Conservation (phyloP, 2,329 filamentous ascomycete genomes). For the Fusarium sp. region DNA sequence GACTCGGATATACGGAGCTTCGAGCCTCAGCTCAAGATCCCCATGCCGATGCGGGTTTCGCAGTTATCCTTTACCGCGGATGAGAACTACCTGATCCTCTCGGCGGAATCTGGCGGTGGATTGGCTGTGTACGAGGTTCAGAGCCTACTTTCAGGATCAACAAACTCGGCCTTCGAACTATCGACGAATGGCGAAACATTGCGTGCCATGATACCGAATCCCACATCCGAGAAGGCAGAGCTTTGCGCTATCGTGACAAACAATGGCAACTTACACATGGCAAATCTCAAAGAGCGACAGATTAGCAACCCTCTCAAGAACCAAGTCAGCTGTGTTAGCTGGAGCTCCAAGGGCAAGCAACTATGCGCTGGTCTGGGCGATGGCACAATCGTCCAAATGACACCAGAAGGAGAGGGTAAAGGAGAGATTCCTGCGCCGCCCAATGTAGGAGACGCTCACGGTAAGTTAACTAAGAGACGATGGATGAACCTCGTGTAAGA, state of each 20-base stretch:
- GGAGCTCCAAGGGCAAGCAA: constrained; percentile 95
- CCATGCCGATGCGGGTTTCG: constrained; percentile 80
- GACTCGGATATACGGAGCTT: constrained; percentile 78
- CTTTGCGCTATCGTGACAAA: constrained; percentile 84
- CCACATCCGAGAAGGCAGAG: constrained; percentile 77
- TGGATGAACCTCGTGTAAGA: not conserved
- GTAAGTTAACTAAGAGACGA: constrained; percentile 60
- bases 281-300: constrained; percentile 77
- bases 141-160: constrained; percentile 73
- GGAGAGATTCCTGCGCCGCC: constrained; percentile 84
- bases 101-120: constrained; percentile 83
- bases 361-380: constrained; percentile 86
- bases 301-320: constrained; percentile 75
- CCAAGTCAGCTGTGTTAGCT: constrained; percentile 85
- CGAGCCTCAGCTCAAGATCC: constrained; percentile 77
- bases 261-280: constrained; percentile 85
- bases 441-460: constrained; percentile 73
- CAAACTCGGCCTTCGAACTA: constrained; percentile 79
- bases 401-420: constrained; percentile 81
- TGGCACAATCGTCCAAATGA: constrained; percentile 86
- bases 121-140: constrained; percentile 86
- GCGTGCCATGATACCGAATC: constrained; percentile 83
- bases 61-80: constrained; percentile 94
- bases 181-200: constrained; percentile 80
- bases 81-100: constrained; percentile 85